Evolutionary conservation across 1,284 basidiomycete genomes (phyloP), one percentile per base, ranked within the genome.

Genomic region (Ustilago vetiveriae): DNA sequence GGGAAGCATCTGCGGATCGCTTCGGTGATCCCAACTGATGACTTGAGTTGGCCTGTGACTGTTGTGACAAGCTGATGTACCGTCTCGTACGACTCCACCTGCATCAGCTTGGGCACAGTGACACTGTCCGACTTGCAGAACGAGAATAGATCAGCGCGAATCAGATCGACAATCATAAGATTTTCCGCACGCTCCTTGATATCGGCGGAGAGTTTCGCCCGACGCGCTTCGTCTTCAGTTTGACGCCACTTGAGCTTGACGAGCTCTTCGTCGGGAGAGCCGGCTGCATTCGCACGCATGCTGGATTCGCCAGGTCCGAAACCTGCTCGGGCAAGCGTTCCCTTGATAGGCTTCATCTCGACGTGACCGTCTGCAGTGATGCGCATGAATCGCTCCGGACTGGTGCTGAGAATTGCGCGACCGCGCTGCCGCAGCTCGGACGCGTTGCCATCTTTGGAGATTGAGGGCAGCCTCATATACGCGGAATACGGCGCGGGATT

Each of bases 41-140:
- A 70, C 6, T 82, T 83, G 21, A 85, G 74, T 22, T 75, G 84
- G 19, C 93, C 76, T 3, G 41, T 54, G 8, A 98, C 92, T 23
- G 94, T 94, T 45, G 94, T 97, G 10, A 98, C 95, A 41, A 98
- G 88, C 82, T 96, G 93, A 88, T 94, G 97, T 2, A 98, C 92
- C 0, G 92, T 94, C 83, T 92, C 88, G 80, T 95, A 97, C 72
- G 92, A 91, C 81, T 98, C 95, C 8, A 98, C 88, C 1, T 84
- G 84, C 83, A 95, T 97, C 71, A 98, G 90, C 67, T 92, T 88
- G 47, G 88, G 90, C 2, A 97, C 93, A 6, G 86, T 81, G 6
- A 98, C 94, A 45, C 84, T 89, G 81, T 80, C 91, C 82, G 66
- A 91, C 85, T 75, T 76, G 73, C 72, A 97, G 84, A 77, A 92